phyloP scores from a whole-genome alignment of 2,329 filamentous ascomycete species.

The Trichophyton schoenleinii region DNA sequence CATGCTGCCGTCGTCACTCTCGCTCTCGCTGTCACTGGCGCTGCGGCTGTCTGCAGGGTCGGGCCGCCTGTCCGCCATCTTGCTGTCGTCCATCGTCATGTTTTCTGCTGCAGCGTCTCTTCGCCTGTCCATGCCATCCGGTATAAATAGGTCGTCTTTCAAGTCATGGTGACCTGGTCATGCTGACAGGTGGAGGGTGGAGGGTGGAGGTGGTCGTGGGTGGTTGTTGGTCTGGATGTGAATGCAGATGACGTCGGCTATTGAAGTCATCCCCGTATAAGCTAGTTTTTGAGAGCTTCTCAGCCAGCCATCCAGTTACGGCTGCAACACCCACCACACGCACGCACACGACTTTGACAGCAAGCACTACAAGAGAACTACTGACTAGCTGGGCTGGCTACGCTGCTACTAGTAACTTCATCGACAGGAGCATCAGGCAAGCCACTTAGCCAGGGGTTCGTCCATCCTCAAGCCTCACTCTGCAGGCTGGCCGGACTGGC shows the following conservation, averaged over 20 bases:
- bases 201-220: neutral
- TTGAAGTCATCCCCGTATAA: neutral
- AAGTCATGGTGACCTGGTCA: neutral
- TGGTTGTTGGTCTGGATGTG: neutral
- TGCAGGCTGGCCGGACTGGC: too few relatives aligned
- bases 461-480: too few relatives aligned
- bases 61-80: neutral
- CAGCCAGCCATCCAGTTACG: too few relatives aligned
- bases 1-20: constrained; percentile 28
- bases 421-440: too few relatives aligned
- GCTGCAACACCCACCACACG: too few relatives aligned
- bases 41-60: neutral
- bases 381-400: too few relatives aligned
- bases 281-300: too few relatives aligned
- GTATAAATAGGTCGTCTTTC: neutral
- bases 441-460: too few relatives aligned
- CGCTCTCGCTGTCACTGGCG: constrained; percentile 1
- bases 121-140: neutral
- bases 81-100: neutral
- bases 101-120: neutral
- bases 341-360: too few relatives aligned
- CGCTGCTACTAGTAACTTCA: too few relatives aligned
- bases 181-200: neutral
- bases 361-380: too few relatives aligned
- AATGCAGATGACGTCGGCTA: neutral